phyloP scores from a whole-genome alignment of 1,284 basidiomycete genomes.

The Entoloma clypeatum region DNA sequence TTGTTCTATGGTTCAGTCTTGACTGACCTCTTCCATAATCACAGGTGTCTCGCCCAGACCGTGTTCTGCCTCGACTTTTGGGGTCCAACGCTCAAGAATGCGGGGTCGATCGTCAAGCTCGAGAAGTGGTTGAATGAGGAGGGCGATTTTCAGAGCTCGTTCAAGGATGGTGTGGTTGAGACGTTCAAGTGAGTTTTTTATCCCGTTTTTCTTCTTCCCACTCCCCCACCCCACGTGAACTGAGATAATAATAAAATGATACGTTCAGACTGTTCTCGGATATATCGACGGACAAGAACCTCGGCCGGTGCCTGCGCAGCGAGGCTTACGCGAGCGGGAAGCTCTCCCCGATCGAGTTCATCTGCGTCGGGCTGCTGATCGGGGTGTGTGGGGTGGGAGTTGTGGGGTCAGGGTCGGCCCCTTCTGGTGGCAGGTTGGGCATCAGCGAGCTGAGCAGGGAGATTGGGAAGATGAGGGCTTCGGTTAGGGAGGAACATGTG shows the following conservation, averaged over 20 bases:
- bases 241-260: too few species aligned
- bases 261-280: constrained; percentile 43
- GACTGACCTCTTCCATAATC: too few species aligned
- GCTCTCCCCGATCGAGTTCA: constrained; percentile 62
- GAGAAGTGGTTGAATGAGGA: constrained; percentile 51
- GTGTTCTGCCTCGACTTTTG: constrained; percentile 49
- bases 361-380: constrained; percentile 50
- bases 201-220: too few species aligned
- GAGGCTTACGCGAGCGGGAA: constrained; percentile 37
- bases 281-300: constrained; percentile 33
- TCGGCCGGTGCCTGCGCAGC: too few species aligned
- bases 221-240: too few species aligned
- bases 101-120: constrained; percentile 38
- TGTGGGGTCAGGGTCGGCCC: not conserved
- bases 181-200: too few species aligned
- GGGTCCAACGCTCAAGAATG: constrained; percentile 22
- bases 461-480: constrained; percentile 45
- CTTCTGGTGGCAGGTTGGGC: constrained; percentile 24
- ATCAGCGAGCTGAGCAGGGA: constrained; percentile 38
- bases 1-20: too few species aligned
- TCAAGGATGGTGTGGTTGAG: constrained; percentile 6
- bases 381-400: constrained; percentile 35
- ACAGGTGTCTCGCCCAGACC: constrained; percentile 53
- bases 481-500: constrained; percentile 43
- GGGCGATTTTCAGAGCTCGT: constrained; percentile 7